Conservation (phyloP, 768 basidiomycete species). For the Termitomyces heimii region DNA sequence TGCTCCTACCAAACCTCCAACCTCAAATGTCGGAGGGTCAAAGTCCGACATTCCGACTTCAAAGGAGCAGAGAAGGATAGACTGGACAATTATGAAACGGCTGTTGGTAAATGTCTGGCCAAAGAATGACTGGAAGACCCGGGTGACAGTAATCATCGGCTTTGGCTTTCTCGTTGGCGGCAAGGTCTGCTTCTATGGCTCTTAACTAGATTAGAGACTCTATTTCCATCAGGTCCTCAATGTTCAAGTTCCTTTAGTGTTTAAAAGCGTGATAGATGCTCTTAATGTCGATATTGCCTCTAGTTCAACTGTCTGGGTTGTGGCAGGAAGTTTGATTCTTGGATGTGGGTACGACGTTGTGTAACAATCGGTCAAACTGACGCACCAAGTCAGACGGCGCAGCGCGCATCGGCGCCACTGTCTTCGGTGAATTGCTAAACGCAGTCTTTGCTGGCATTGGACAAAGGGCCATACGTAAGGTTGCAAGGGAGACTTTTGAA, state of each 20-base stretch:
- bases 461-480: slow-evolving; percentile 89
- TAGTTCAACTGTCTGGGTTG: slow-evolving; percentile 78
- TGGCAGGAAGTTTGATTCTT: slow-evolving; percentile 85
- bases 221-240: slow-evolving; percentile 63
- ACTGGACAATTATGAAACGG: slow-evolving; percentile 82
- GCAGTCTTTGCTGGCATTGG: slow-evolving; percentile 96
- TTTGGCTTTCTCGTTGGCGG: slow-evolving; percentile 75
- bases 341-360: slow-evolving; percentile 63
- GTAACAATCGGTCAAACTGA: background rate
- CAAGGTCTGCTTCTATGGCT: slow-evolving; percentile 51
- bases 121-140: slow-evolving; percentile 73
- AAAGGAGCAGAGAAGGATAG: slow-evolving; percentile 59
- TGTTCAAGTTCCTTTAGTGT: slow-evolving; percentile 96
- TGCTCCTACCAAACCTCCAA: slow-evolving; percentile 6
- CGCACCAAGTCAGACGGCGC: slow-evolving; percentile 62
- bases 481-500: slow-evolving; percentile 93
- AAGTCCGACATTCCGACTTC: slow-evolving; percentile 21
- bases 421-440: slow-evolving; percentile 90
- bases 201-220: background rate
- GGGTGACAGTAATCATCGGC: slow-evolving; percentile 77
- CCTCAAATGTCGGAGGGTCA: background rate
- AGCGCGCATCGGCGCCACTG: slow-evolving; percentile 82
- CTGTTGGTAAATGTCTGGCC: slow-evolving; percentile 95
- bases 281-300: slow-evolving; percentile 79
- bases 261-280: slow-evolving; percentile 87